Evolutionary conservation across 148 eudicot genomes (phyloP).

Genomic region (Rhododendron williamsianum): DNA sequence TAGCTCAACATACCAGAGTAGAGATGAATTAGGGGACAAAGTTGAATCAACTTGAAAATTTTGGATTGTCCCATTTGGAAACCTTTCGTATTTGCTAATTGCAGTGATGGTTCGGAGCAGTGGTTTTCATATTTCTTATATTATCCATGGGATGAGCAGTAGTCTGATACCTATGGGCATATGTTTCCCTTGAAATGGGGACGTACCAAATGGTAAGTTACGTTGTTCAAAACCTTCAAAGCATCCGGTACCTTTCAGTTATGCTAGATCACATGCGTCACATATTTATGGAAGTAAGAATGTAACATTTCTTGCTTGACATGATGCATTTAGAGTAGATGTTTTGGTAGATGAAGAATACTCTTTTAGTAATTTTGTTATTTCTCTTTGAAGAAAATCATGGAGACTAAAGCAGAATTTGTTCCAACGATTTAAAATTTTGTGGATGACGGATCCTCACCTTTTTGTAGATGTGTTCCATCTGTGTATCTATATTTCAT

Average conservation of each 20-base stretch:
- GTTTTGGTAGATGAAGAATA: background rate
- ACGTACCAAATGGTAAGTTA: background rate
- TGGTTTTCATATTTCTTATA: background rate
- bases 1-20: background rate
- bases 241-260: background rate
- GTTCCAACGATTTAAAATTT: background rate
- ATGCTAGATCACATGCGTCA: background rate
- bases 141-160: background rate
- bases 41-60: background rate
- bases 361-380: background rate
- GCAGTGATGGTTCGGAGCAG: background rate
- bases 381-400: background rate
- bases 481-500: background rate
- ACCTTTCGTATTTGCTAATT: background rate
- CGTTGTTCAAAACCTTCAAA: background rate
- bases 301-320: background rate
- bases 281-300: background rate
- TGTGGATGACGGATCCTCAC: background rate
- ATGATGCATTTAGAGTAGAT: background rate
- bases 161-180: background rate
- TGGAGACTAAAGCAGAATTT: background rate
- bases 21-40: background rate
- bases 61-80: background rate
- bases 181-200: background rate
- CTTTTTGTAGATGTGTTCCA: background rate